phyloP scores from a whole-genome alignment of 176 grass and related monocot genomes.

The Cenchrus purpureus region DNA sequence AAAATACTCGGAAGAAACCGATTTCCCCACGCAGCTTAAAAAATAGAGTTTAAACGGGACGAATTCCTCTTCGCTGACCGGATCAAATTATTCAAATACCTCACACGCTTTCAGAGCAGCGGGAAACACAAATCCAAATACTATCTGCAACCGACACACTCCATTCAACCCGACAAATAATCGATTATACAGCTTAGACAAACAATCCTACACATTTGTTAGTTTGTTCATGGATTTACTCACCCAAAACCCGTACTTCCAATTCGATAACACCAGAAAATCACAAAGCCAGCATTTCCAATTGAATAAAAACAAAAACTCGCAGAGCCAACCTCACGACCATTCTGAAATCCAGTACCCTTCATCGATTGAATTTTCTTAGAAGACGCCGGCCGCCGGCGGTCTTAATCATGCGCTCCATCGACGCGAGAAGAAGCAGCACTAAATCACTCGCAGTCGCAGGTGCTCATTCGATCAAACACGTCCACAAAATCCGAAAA shows the following conservation, averaged over 20 bases:
- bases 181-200: background rate
- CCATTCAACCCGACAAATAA: background rate
- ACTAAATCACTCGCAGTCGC: background rate
- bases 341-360: slow-evolving; percentile 5
- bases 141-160: background rate
- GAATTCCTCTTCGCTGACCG: background rate
- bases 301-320: background rate
- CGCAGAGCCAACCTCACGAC: background rate
- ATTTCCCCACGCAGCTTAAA: background rate
- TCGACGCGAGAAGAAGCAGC: background rate
- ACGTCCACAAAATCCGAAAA: background rate
- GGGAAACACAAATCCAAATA: slow-evolving; percentile 23
- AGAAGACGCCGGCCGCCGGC: background rate
- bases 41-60: background rate
- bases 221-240: background rate
- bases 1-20: background rate
- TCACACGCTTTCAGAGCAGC: background rate
- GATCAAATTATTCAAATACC: slow-evolving; percentile 24
- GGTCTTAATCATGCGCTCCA: background rate
- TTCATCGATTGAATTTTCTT: background rate
- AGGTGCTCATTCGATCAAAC: background rate
- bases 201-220: background rate
- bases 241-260: slow-evolving; percentile 30
- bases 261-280: background rate
- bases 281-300: slow-evolving; percentile 19